Conservation (phyloP, 1,284 basidiomycete species). For the Trichosporon sp. region DNA sequence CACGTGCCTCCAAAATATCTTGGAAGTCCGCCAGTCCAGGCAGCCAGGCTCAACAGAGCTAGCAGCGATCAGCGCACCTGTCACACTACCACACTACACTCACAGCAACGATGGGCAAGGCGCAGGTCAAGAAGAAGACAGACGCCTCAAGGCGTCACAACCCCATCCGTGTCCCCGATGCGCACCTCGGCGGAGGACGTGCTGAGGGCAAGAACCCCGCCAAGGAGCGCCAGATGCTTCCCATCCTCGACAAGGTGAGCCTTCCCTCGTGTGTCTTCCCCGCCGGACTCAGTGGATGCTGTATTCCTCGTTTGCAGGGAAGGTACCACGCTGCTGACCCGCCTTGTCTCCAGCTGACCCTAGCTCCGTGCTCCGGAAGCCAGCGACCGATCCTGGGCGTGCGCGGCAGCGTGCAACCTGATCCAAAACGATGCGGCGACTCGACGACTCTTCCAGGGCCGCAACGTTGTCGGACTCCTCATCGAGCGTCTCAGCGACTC, state of each 20-base stretch:
- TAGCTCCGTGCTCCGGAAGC: slow-evolving; percentile 64
- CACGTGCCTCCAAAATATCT: slow-evolving; percentile 10
- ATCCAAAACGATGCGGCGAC: slow-evolving; percentile 88
- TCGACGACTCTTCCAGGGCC: slow-evolving; percentile 80
- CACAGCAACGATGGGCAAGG: slow-evolving; percentile 71
- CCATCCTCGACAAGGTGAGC: slow-evolving; percentile 79
- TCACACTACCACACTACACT: not conserved
- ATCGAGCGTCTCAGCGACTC: slow-evolving; percentile 80
- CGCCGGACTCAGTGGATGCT: too few species aligned
- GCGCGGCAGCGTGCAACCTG: slow-evolving; percentile 84
- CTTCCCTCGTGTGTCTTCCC: slow-evolving; percentile 10
- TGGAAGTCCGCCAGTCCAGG: not conserved
- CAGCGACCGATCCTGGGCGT: slow-evolving; percentile 85
- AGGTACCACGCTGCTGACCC: too few species aligned
- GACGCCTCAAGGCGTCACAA: slow-evolving; percentile 75
- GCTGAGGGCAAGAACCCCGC: slow-evolving; percentile 56
- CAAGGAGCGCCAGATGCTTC: slow-evolving; percentile 75
- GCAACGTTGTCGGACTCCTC: slow-evolving; percentile 82
- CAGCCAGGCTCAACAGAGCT: not conserved
- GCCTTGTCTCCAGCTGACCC: not conserved
- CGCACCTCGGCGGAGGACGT: slow-evolving; percentile 74
- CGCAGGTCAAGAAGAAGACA: slow-evolving; percentile 71
- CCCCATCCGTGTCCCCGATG: slow-evolving; percentile 85
- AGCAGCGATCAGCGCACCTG: not conserved
- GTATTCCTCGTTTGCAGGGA: not conserved